phyloP scores from a whole-genome alignment of 2,329 filamentous ascomycete genomes.

The Monosporascus sp. region DNA sequence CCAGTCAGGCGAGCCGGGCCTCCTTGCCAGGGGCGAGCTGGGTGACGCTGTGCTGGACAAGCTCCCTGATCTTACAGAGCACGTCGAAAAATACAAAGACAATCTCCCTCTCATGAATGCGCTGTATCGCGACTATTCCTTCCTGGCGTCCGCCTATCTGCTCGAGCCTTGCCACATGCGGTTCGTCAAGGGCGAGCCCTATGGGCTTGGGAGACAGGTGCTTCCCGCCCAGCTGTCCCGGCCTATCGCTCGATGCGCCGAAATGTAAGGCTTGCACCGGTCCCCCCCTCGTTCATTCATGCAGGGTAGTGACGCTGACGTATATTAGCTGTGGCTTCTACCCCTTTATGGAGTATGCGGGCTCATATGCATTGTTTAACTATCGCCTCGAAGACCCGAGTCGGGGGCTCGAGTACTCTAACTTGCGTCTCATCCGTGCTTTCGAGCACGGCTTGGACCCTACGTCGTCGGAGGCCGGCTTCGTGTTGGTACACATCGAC shows the following conservation, averaged over 20 bases:
- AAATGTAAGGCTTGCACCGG: conserved; percentile 60
- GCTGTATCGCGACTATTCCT: conserved; percentile 86
- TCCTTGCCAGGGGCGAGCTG: conserved; percentile 69
- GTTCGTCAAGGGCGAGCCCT: conserved; percentile 64
- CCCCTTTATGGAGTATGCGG: conserved; percentile 85
- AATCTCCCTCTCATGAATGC: conserved; percentile 80
- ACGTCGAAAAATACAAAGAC: conserved; percentile 65
- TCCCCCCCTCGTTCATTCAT: background rate
- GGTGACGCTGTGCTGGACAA: conserved; percentile 69
- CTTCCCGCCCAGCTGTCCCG: conserved; percentile 71
- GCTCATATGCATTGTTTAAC: conserved; percentile 64
- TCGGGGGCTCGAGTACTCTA: conserved; percentile 54
- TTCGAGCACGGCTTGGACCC: conserved; percentile 89
- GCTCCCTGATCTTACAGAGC: conserved; percentile 70
- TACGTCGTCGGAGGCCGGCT: conserved; percentile 84
- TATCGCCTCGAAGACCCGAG: conserved; percentile 55
- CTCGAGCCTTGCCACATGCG: conserved; percentile 85
- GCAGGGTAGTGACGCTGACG: no score
- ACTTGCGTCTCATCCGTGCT: conserved; percentile 79
- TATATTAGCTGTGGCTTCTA: conserved; percentile 62
- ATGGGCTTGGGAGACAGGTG: conserved; percentile 70
- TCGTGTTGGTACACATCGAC: conserved; percentile 92
- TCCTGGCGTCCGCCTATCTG: conserved; percentile 82
- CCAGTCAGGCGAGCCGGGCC: conserved; percentile 65
- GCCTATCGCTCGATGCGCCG: conserved; percentile 77